Percentiles rank a stretch among this genome's conserved stretches.
These are phyloP conservation scores for Chlamydomonas eustigma DNA, from an alignment of 139 green algal species.

Conservation along the genomic window DNA sequence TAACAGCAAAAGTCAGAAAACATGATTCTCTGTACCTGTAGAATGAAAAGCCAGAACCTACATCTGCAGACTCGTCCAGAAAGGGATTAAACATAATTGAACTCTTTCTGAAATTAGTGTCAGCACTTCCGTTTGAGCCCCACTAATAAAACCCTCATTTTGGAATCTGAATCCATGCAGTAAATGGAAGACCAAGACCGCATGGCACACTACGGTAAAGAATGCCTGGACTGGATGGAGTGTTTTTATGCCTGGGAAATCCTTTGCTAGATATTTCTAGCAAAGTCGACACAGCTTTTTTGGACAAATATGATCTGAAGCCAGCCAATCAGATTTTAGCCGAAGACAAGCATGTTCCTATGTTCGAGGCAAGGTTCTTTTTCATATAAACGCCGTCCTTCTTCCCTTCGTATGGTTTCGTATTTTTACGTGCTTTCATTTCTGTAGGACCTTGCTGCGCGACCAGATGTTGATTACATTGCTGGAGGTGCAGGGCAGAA, in stretches of 20 bases:
- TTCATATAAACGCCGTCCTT: no score
- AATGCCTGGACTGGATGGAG: slow-evolving; percentile 27
- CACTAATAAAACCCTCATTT: neutral
- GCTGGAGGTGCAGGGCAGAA: slow-evolving; percentile 97
- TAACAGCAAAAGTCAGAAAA: neutral
- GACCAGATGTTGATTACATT: slow-evolving; percentile 90
- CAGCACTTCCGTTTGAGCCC: neutral
- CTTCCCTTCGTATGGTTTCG: no score
- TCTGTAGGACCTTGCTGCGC: slow-evolving; percentile 74
- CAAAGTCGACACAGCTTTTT: slow-evolving; percentile 73
- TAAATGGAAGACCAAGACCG: neutral
- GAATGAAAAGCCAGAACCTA: neutral
- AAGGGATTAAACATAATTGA: slow-evolving; percentile 8
- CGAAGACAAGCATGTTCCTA: slow-evolving; percentile 92
- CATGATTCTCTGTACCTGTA: neutral
- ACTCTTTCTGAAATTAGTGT: neutral
- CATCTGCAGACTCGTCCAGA: neutral
- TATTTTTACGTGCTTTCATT: no score
- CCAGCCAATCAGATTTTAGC: slow-evolving; percentile 95
- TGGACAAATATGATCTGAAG: slow-evolving; percentile 91
- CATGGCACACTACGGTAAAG: neutral
- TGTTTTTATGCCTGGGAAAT: slow-evolving; percentile 91
- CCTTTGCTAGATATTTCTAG: slow-evolving; percentile 92
- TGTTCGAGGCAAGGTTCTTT: slow-evolving; percentile 76
- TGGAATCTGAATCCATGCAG: neutral